Evolutionary conservation across 2,329 filamentous ascomycete species (phyloP), one percentile per base, ranked within the genome.

Genomic region (Cytospora schulzeri): DNA sequence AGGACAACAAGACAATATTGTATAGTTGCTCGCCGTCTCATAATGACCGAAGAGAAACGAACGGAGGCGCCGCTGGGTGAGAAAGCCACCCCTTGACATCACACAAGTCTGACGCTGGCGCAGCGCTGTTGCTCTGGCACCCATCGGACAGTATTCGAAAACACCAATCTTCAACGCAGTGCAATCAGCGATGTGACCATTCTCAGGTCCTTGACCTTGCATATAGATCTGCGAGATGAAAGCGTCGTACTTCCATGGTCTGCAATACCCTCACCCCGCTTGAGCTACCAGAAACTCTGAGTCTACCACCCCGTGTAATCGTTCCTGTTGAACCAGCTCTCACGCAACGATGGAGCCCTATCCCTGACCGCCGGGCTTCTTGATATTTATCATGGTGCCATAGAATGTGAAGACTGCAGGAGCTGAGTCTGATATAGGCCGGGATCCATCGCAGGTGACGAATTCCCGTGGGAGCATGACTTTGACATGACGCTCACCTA

Each of bases 271-370:
- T 9, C 17, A 5, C 38, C 38, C 19, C 17, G n/a, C 17, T 4
- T 9, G 8, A n/a, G 17, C 8, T 4, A 41, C 1, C 6, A 26
- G 53, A 7, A 26, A 24, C n/a, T 38, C 45, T 51, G 41, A 53
- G 26, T 53, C 48, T 9, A 51, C 53, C 33, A 41, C 15, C 53
- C 60, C 60, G 57, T 62, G 29, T 52, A 38, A 38, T 57, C 38
- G 17, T 51, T 62, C 53, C 51, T 19, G n/a, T 62, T 53, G 41
- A 62, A 57, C 52, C 35, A 51, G 15, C 1, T 15, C 14, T 57
- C 53, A 28, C 28, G 15, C 24, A 53, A 53, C n/a, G 52, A 51
- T 24, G 38, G 53, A 45, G 51, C 0, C 22, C 52, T 26, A 17
- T 17, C 33, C 19, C 9, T 15, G 4, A 9, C 24, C 22, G 17